Base-by-base conservation (phyloP, 2,329 filamentous ascomycete species). In the Teratosphaeria nubilosa region DNA sequence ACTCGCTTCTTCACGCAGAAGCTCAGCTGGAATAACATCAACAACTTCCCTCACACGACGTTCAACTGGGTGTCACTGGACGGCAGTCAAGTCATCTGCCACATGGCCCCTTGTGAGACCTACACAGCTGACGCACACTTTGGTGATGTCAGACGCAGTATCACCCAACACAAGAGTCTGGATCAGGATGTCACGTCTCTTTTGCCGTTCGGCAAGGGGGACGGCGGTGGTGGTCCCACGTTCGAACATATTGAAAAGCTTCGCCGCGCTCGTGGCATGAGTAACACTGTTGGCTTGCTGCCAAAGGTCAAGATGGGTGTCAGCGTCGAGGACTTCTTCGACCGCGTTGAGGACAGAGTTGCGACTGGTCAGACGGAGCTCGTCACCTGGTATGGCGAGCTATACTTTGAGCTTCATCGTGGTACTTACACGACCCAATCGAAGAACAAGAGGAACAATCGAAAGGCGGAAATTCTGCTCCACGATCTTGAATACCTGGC, bases 11-110 rank as follows among this genome's bases (percentile, higher is more conserved):
- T 99, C 69, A 99, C 94, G 0, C 94, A 99, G 74, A 99, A 99
- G 77, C 80, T 99, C 60, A 97, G 92, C 78, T 99, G 94, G 94
- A 97, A 97, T 78, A 97, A 97, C 72, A 97, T 97, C 81, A 97
- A 97, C 77, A 95, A 88, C 70, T 99, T 97, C 76, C 94, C 94
- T 0, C 94, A 97, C 71, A 97, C 94, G 5, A 97, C 94, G 0
- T 99, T 99, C 80, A 96, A 96, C 74, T 99, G 94, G 94, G 91
- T 99, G 32, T 85, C 91, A 13, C 83, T 96, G 14, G 94, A 99
- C 72, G 92, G 94, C 59, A 95, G 89, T 69, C 94, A 97, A 70
- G 94, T 99, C 64, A 84, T 99, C 62, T 97, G 92, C 73, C 94
- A 99, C 70, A 99, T 99, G 94, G 85, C 91, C 2, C 94, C 94